phyloP scores from a whole-genome alignment of 2,329 filamentous ascomycete genomes.

The Penicillium sp. region DNA sequence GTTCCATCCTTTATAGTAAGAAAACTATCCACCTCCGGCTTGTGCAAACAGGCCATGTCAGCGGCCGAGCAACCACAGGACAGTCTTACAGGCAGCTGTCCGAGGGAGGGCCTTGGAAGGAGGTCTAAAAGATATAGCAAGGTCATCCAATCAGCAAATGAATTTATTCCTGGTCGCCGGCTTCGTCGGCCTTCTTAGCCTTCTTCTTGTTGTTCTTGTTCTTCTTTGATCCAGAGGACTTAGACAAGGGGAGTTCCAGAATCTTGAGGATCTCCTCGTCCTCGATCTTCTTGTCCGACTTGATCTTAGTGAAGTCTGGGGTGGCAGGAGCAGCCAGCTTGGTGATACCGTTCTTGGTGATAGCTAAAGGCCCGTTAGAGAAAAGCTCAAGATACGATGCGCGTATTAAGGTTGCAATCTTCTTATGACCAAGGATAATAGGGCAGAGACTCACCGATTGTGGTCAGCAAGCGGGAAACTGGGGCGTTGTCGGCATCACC shows the following conservation, averaged over 20 bases:
- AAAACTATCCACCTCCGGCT: conserved; percentile 9
- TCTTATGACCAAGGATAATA: background rate
- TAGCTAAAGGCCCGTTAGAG: conserved; percentile 61
- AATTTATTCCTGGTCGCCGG: conserved; percentile 50
- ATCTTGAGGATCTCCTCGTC: conserved; percentile 96
- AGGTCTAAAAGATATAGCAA: conserved; percentile 22
- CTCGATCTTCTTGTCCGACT: conserved; percentile 97
- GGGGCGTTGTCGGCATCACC: conserved; percentile 88
- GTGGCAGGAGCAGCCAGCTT: conserved; percentile 78
- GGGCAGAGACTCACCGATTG: conserved; percentile 73
- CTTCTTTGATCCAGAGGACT: conserved; percentile 70
- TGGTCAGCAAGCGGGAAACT: conserved; percentile 86
- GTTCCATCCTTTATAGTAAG: conserved; percentile 2
- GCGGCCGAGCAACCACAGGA: conserved; percentile 12
- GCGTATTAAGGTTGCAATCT: background rate
- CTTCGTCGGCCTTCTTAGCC: conserved; percentile 53
- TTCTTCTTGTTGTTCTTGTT: conserved; percentile 94
- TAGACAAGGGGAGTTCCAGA: conserved; percentile 79
- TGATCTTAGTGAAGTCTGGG: conserved; percentile 78
- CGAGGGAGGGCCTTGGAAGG: conserved; percentile 21
- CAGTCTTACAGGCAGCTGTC: conserved; percentile 23
- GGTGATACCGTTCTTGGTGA: conserved; percentile 96
- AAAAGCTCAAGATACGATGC: background rate
- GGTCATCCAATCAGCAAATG: conserved; percentile 20
- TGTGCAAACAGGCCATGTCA: conserved; percentile 10